phyloP scores from a whole-genome alignment of 148 eudicot genomes.

The Amaranthus hypochondriacus region DNA sequence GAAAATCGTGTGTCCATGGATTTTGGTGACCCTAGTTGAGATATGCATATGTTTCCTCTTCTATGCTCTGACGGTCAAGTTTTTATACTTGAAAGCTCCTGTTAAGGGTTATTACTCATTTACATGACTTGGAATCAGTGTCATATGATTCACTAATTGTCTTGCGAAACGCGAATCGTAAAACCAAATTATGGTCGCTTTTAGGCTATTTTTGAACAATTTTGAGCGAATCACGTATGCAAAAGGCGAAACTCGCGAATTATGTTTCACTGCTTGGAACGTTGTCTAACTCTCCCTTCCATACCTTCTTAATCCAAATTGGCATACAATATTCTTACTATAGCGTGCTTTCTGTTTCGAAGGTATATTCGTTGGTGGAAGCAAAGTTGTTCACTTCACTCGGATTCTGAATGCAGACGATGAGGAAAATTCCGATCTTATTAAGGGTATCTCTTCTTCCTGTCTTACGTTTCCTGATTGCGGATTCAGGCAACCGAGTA shows the following conservation, averaged over 20 bases:
- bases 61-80: neutral
- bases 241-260: no score
- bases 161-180: no score
- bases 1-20: no score
- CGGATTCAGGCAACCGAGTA: slow-evolving; percentile 76
- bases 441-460: slow-evolving; percentile 29
- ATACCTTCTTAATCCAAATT: neutral
- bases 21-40: neutral
- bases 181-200: no score
- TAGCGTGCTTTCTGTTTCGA: neutral
- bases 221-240: no score
- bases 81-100: neutral
- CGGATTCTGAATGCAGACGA: slow-evolving; percentile 27
- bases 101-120: neutral
- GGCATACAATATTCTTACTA: neutral
- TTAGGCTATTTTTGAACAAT: no score
- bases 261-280: neutral
- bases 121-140: neutral
- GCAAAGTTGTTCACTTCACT: slow-evolving; percentile 95
- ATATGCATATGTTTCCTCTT: neutral
- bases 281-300: neutral
- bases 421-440: slow-evolving; percentile 31
- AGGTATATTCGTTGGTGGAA: slow-evolving; percentile 94
- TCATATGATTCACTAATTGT: no score
- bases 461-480: slow-evolving; percentile 89